Evolutionary conservation across 306 rosid species (phyloP).

Genomic region (Oemleria cerasiformis): DNA sequence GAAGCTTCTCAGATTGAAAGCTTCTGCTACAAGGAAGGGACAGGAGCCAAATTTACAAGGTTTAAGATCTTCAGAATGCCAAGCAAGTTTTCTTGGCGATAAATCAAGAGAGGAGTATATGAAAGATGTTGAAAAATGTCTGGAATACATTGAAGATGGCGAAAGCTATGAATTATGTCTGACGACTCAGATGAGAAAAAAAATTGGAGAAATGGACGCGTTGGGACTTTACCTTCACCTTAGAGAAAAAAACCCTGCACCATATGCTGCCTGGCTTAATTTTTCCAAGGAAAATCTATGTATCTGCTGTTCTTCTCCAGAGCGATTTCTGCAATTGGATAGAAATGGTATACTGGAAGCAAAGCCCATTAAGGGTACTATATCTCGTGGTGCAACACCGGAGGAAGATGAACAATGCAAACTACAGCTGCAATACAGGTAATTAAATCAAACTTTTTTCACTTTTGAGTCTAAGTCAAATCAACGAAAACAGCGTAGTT

Average conservation of each 20-base stretch:
- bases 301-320: constrained; percentile 95
- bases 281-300: constrained; percentile 67
- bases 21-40: constrained; percentile 30
- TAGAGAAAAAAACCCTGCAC: constrained; percentile 92
- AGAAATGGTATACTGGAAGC: constrained; percentile 76
- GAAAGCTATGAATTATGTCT: constrained; percentile 96
- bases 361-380: constrained; percentile 93
- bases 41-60: constrained; percentile 30
- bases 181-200: constrained; percentile 84
- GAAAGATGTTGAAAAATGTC: constrained; percentile 70
- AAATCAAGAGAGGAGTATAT: constrained; percentile 71
- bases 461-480: background rate
- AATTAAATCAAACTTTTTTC: background rate
- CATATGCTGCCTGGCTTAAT: constrained; percentile 97
- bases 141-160: constrained; percentile 80
- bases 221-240: constrained; percentile 78
- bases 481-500: background rate
- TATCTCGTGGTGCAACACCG: constrained; percentile 75
- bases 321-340: constrained; percentile 82
- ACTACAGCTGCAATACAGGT: constrained; percentile 75
- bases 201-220: constrained; percentile 45
- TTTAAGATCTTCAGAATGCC: constrained; percentile 28
- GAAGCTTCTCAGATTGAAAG: constrained; percentile 62
- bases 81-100: constrained; percentile 59
- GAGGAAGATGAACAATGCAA: constrained; percentile 73